These are phyloP conservation scores for Trifolium pratense DNA, from an alignment of 306 rosid genomes.

Conservation along the genomic window DNA sequence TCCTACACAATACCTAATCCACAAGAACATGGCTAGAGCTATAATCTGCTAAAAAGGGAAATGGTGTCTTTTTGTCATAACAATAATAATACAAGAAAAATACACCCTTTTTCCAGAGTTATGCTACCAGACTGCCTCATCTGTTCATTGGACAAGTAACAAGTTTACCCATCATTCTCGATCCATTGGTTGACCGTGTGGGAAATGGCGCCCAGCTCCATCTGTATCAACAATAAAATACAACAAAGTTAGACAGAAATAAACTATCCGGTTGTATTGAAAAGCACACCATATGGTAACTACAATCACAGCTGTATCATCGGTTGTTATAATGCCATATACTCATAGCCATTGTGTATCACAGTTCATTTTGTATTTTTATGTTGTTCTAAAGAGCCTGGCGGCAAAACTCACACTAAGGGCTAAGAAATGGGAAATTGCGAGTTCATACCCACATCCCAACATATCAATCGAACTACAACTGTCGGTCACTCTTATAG, in stretches of 20 bases:
- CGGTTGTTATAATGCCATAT: neutral
- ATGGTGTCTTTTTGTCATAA: constrained; percentile 42
- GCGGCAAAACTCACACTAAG: too few relatives aligned
- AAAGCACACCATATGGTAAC: neutral
- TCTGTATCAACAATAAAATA: constrained; percentile 49
- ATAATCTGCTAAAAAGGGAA: constrained; percentile 44
- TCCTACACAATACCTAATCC: constrained; percentile 49
- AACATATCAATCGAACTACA: neutral
- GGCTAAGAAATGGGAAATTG: too few relatives aligned
- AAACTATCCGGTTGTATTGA: neutral
- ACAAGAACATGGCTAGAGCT: constrained; percentile 53
- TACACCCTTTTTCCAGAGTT: constrained; percentile 40
- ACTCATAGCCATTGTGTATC: neutral
- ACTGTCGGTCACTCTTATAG: neutral
- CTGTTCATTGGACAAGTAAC: constrained; percentile 35
- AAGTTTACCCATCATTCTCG: constrained; percentile 49
- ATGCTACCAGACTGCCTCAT: constrained; percentile 20
- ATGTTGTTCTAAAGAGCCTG: too few relatives aligned
- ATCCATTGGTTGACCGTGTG: constrained; percentile 66
- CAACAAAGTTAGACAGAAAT: constrained; percentile 33
- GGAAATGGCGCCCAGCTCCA: constrained; percentile 66
- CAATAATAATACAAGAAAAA: constrained; percentile 52
- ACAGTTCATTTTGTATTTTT: neutral
- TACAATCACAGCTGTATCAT: neutral
- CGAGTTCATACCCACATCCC: too few relatives aligned